These are phyloP conservation scores for Scheffersomyces stambukii DNA, from an alignment of 1,139 yeast genomes.

Conservation along the genomic window DNA sequence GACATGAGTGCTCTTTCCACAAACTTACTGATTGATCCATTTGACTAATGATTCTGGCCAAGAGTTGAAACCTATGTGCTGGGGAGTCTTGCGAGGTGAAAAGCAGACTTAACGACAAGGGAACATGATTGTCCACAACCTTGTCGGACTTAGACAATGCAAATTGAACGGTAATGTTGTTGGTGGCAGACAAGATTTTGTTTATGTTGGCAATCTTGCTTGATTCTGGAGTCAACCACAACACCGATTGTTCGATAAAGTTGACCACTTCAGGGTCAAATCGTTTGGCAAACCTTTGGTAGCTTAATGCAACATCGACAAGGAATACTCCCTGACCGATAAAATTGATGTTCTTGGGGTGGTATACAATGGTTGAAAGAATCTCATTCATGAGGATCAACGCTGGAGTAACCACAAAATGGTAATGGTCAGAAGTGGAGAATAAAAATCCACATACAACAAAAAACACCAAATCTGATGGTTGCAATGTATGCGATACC, in stretches of 20 bases:
- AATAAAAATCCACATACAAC: slow-evolving; percentile 70
- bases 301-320: slow-evolving; percentile 60
- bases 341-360: slow-evolving; percentile 43
- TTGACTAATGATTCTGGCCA: slow-evolving; percentile 20
- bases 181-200: slow-evolving; percentile 3
- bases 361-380: slow-evolving; percentile 30
- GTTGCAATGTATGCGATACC: slow-evolving; percentile 21
- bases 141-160: slow-evolving; percentile 5
- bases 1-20: slow-evolving; percentile 67
- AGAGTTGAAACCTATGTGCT: slow-evolving; percentile 20
- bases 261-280: slow-evolving; percentile 73
- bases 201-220: slow-evolving; percentile 11
- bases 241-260: slow-evolving; percentile 53
- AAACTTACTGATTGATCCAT: slow-evolving; percentile 29
- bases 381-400: slow-evolving; percentile 69
- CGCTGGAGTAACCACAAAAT: slow-evolving; percentile 84
- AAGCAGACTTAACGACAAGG: too few species aligned
- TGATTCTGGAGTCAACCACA: slow-evolving; percentile 44
- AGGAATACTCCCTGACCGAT: slow-evolving; percentile 51
- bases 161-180: slow-evolving; percentile 2
- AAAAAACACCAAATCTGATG: slow-evolving; percentile 63
- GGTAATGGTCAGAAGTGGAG: slow-evolving; percentile 95
- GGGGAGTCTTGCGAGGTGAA: slow-evolving; percentile 21
- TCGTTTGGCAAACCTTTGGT: slow-evolving; percentile 78
- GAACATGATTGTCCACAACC: slow-evolving; percentile 3